Evolutionary conservation across 495 filamentous ascomycete species (phyloP).

Genomic region (Copromyces sp.): DNA sequence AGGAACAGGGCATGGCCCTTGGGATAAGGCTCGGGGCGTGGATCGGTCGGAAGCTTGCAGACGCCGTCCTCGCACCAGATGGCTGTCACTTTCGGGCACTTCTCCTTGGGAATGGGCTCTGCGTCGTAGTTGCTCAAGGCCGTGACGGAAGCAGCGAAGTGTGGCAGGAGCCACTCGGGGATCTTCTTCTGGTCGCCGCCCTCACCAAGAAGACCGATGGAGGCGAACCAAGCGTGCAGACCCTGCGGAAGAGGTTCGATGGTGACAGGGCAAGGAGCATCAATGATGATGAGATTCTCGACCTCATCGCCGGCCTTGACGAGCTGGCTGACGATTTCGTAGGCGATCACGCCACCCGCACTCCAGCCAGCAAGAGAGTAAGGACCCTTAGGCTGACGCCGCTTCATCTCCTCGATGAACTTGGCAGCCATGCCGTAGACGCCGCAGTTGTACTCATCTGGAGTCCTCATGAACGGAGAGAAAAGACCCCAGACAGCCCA

Average conservation of each 20-base stretch:
- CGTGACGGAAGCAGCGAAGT: conserved; percentile 69
- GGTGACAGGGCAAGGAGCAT: conserved; percentile 68
- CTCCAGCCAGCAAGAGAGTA: conserved; percentile 72
- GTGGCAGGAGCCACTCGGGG: conserved; percentile 71
- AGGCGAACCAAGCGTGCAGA: conserved; percentile 69
- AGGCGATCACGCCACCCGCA: conserved; percentile 81
- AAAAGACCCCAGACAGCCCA: conserved; percentile 56
- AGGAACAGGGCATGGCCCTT: conserved; percentile 71
- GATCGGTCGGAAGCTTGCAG: conserved; percentile 58
- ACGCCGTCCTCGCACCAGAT: conserved; percentile 81
- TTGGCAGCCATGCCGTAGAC: conserved; percentile 44
- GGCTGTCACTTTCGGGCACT: conserved; percentile 54
- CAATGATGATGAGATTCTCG: conserved; percentile 68
- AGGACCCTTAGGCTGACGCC: conserved; percentile 53
- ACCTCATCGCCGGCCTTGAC: conserved; percentile 57
- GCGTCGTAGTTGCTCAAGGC: conserved; percentile 64
- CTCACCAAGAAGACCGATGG: conserved; percentile 71
- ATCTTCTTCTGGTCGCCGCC: conserved; percentile 43
- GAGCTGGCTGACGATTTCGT: conserved; percentile 67
- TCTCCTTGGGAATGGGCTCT: conserved; percentile 38
- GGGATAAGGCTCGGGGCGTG: conserved; percentile 56
- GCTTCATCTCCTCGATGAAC: conserved; percentile 53
- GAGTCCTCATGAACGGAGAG: conserved; percentile 51
- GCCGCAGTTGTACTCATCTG: conserved; percentile 45
- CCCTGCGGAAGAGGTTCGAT: conserved; percentile 68